These are phyloP conservation scores for Sungouiella thailandica DNA, from an alignment of 805 yeast genomes.

Conservation along the genomic window DNA sequence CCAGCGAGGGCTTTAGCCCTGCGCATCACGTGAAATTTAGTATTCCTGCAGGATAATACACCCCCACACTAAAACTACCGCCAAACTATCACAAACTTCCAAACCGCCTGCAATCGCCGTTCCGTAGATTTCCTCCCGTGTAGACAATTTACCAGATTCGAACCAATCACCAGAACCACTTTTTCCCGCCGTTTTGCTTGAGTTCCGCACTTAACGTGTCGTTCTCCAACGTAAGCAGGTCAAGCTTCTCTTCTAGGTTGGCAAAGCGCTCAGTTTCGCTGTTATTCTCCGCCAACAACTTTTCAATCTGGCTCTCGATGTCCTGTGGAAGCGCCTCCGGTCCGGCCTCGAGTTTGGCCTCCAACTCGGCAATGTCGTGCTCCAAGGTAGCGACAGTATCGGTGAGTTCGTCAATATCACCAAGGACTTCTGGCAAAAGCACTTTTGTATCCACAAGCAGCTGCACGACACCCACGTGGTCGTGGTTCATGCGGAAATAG, in stretches of 20 bases:
- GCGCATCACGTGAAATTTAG: too few species aligned
- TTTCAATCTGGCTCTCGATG: constrained; percentile 33
- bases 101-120: too few species aligned
- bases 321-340: constrained; percentile 28
- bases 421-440: constrained; percentile 65
- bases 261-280: constrained; percentile 35
- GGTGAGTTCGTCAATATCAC: constrained; percentile 63
- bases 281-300: constrained; percentile 32
- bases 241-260: constrained; percentile 33
- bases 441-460: constrained; percentile 79
- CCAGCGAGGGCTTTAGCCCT: too few species aligned
- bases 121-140: too few species aligned
- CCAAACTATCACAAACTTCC: too few species aligned
- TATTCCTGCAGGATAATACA: too few species aligned
- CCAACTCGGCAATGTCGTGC: constrained; percentile 36
- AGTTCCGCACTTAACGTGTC: constrained; percentile 20
- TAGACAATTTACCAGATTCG: too few species aligned
- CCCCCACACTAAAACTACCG: too few species aligned
- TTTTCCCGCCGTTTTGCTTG: constrained; percentile 15
- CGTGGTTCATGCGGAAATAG: constrained; percentile 65
- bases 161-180: constrained; percentile 30
- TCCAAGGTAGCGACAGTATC: constrained; percentile 34
- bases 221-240: constrained; percentile 22
- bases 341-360: constrained; percentile 26
- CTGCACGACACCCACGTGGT: constrained; percentile 83